A percentile compares a stretch with the other conserved stretches of the same genome.
These are phyloP conservation scores for Apiospora pterosperma DNA, from an alignment of 2,329 filamentous ascomycete genomes.

Conservation along the genomic window DNA sequence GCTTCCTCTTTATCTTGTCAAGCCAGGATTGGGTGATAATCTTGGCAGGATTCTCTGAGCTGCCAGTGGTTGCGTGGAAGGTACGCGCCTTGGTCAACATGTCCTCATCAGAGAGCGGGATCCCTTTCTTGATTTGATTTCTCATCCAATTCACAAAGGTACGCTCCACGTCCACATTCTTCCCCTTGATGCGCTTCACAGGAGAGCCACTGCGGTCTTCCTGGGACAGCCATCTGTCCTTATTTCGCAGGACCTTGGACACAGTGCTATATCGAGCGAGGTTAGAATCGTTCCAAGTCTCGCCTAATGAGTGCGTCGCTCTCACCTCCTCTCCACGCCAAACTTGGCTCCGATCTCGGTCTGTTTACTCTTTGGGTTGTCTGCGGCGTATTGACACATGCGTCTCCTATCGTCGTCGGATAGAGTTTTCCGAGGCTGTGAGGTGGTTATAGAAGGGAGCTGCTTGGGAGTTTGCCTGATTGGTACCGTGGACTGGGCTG, in stretches of 20 bases:
- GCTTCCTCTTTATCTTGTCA: constrained; percentile 93
- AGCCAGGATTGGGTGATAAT: constrained; percentile 76
- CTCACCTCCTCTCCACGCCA: constrained; percentile 94
- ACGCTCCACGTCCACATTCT: constrained; percentile 81
- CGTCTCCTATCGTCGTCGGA: constrained; percentile 85
- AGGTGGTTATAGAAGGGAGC: constrained; percentile 44
- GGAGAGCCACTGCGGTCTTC: constrained; percentile 78
- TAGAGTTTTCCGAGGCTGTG: constrained; percentile 79
- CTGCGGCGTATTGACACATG: constrained; percentile 93
- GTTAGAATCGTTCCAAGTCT: constrained; percentile 22
- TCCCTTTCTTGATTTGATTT: constrained; percentile 74
- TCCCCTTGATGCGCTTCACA: constrained; percentile 78
- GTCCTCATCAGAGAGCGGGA: constrained; percentile 71
- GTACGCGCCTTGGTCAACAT: constrained; percentile 81
- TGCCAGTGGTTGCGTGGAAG: constrained; percentile 63
- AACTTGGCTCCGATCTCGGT: constrained; percentile 95
- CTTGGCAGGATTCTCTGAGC: constrained; percentile 68
- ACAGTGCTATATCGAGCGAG: constrained; percentile 67
- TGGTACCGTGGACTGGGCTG: constrained; percentile 48
- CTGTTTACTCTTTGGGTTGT: constrained; percentile 88
- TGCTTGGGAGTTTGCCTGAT: constrained; percentile 49
- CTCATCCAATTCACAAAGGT: constrained; percentile 84
- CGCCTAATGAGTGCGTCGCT: constrained; percentile 4
- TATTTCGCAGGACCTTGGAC: constrained; percentile 93
- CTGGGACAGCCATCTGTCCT: constrained; percentile 86